Evolutionary conservation across 106 monocot species (phyloP).

Genomic region (Chionographis japonica): DNA sequence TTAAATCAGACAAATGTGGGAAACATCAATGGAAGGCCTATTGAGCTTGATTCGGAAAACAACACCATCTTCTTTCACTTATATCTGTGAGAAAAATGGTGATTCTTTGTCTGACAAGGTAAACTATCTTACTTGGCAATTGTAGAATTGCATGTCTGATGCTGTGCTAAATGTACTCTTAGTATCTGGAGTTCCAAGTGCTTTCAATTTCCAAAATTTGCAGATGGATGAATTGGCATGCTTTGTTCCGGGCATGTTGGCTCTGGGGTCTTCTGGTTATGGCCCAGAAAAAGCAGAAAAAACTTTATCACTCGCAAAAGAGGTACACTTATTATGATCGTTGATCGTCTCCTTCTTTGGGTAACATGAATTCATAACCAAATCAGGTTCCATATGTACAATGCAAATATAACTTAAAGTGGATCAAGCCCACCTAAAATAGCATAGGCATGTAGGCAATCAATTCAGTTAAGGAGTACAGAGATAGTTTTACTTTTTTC

Average conservation of each 20-base stretch:
- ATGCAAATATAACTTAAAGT: too few relatives aligned
- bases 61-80: slow-evolving; percentile 84
- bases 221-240: slow-evolving; percentile 99
- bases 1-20: slow-evolving; percentile 87
- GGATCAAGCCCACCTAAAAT: too few relatives aligned
- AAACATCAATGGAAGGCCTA: slow-evolving; percentile 88
- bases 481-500: too few relatives aligned
- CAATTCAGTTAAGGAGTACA: too few relatives aligned
- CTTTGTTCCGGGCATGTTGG: slow-evolving; percentile 95
- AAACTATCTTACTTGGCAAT: not conserved
- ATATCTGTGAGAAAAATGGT: slow-evolving; percentile 89
- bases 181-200: not conserved
- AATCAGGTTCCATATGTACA: too few relatives aligned
- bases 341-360: not conserved
- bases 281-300: slow-evolving; percentile 61
- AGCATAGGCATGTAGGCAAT: too few relatives aligned
- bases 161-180: not conserved
- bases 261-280: slow-evolving; percentile 81
- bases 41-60: slow-evolving; percentile 63
- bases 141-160: not conserved
- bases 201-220: slow-evolving; percentile 1
- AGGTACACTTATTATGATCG: slow-evolving; percentile 37
- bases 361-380: too few relatives aligned
- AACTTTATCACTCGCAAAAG: slow-evolving; percentile 70
- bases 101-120: slow-evolving; percentile 78